Conservation (phyloP, 2,329 filamentous ascomycete genomes). For the Neofusicoccum laricinum region DNA sequence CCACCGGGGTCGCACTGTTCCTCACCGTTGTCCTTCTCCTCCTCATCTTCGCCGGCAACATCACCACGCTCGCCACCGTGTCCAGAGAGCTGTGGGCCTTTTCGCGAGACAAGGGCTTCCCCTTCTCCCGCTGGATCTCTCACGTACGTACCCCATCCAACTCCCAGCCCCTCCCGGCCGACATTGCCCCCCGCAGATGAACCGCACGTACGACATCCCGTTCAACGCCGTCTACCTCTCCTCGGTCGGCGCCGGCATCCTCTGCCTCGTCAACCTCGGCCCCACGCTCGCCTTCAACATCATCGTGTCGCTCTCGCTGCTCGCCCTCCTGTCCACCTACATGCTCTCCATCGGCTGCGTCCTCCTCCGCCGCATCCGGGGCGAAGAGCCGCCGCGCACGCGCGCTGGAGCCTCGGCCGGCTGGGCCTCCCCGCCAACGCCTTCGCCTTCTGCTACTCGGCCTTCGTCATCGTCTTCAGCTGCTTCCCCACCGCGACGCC, state of each 20-base stretch:
- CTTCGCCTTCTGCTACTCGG: conserved; percentile 16
- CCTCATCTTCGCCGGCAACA: conserved; percentile 19
- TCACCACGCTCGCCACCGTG: conserved; percentile 20
- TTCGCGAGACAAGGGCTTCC: conserved; percentile 20
- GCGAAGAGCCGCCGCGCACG: background rate
- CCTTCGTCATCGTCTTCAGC: conserved; percentile 15
- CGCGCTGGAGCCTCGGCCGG: conserved; percentile 17
- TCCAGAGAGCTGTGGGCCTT: conserved; percentile 22
- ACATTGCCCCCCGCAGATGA: conserved; percentile 3
- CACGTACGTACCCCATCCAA: conserved; percentile 1
- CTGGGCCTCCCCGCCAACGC: conserved; percentile 17
- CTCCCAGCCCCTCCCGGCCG: background rate
- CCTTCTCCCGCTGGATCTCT: conserved; percentile 17
- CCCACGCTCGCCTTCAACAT: conserved; percentile 43
- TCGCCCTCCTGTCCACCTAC: conserved; percentile 18
- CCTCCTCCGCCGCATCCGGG: conserved; percentile 9
- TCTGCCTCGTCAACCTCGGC: conserved; percentile 47
- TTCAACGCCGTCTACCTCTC: conserved; percentile 19
- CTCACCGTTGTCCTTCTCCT: conserved; percentile 19
- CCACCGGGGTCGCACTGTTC: conserved; percentile 12
- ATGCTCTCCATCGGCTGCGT: conserved; percentile 19
- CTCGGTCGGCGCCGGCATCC: conserved; percentile 29
- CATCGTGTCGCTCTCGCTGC: conserved; percentile 17
- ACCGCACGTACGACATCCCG: conserved; percentile 18
- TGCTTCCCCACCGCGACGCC: conserved; percentile 12